Conservation (phyloP, 495 filamentous ascomycete species). For the Halenospora varia region DNA sequence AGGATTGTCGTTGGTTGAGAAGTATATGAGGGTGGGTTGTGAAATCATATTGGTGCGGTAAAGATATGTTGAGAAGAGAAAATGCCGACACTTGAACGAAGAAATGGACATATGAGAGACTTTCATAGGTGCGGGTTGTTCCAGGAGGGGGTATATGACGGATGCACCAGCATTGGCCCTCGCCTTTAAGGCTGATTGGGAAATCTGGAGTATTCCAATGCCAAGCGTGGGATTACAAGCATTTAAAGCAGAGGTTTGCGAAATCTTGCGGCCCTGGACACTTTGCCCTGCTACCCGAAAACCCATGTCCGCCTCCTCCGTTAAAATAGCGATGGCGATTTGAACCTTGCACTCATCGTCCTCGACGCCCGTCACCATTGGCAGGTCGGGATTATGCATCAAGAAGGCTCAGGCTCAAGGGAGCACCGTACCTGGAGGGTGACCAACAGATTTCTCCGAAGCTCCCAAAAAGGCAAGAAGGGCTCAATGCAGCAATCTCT, state of each 20-base stretch:
- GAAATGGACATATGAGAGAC: constrained; percentile 12
- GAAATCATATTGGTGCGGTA: constrained; percentile 23
- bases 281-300: constrained; percentile 15
- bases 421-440: not conserved
- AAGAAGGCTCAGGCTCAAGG: not conserved
- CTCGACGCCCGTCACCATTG: constrained; percentile 9
- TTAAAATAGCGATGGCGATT: constrained; percentile 15
- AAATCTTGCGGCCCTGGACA: constrained; percentile 5
- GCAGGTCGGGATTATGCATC: constrained; percentile 2
- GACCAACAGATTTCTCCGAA: constrained; percentile 7
- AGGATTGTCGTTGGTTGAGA: constrained; percentile 16
- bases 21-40: constrained; percentile 5
- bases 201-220: constrained; percentile 25
- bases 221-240: constrained; percentile 13
- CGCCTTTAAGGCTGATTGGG: constrained; percentile 29
- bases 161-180: constrained; percentile 18
- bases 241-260: constrained; percentile 13
- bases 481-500: not conserved
- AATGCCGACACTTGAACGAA: constrained; percentile 14
- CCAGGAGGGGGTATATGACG: constrained; percentile 20
- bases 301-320: constrained; percentile 9
- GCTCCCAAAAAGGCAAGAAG: constrained; percentile 2
- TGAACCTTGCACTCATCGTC: constrained; percentile 5
- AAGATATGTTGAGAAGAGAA: constrained; percentile 17
- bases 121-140: constrained; percentile 17